A percentile compares a stretch with the other conserved stretches of the same genome.
Conservation (phyloP, 2,329 filamentous ascomycete species). For the Epichloe elymi region DNA sequence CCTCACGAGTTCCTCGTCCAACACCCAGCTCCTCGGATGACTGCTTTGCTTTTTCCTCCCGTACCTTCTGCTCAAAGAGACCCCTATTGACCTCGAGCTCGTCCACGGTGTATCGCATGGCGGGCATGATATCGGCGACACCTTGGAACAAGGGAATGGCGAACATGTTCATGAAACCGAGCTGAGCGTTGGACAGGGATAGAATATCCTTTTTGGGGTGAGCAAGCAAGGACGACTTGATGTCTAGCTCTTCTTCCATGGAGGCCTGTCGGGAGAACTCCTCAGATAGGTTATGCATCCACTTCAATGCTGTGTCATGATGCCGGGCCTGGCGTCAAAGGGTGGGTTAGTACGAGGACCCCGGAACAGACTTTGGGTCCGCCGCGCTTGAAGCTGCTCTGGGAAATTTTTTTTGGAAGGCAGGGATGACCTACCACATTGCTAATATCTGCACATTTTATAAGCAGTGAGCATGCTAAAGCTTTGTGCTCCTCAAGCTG, state of each 20-base stretch:
- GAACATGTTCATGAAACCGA: constrained; percentile 94
- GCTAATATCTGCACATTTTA: constrained; percentile 98
- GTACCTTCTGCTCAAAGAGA: constrained; percentile 57
- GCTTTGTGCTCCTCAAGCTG: constrained; percentile 64
- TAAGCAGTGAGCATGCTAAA: constrained; percentile 76
- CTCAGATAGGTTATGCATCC: constrained; percentile 89
- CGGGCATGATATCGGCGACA: constrained; percentile 73
- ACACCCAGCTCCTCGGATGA: constrained; percentile 24
- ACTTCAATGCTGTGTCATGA: constrained; percentile 69
- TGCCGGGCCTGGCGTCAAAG: constrained; percentile 55
- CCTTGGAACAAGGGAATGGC: constrained; percentile 84
- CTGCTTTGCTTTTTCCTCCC: constrained; percentile 43
- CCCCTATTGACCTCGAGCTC: constrained; percentile 68
- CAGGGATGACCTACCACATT: constrained; percentile 62
- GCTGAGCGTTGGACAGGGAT: constrained; percentile 75
- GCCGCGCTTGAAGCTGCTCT: too few relatives aligned
- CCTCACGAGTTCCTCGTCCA: constrained; percentile 24
- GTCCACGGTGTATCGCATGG: constrained; percentile 69
- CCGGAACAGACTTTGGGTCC: background rate
- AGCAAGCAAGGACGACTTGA: constrained; percentile 77
- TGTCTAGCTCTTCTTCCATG: constrained; percentile 80
- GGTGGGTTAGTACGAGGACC: background rate
- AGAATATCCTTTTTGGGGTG: constrained; percentile 71
- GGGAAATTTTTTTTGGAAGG: too few relatives aligned
- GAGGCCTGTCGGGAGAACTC: constrained; percentile 87